phyloP scores from a whole-genome alignment of 2,329 filamentous ascomycete species.

The Phyllosticta citriasiana region DNA sequence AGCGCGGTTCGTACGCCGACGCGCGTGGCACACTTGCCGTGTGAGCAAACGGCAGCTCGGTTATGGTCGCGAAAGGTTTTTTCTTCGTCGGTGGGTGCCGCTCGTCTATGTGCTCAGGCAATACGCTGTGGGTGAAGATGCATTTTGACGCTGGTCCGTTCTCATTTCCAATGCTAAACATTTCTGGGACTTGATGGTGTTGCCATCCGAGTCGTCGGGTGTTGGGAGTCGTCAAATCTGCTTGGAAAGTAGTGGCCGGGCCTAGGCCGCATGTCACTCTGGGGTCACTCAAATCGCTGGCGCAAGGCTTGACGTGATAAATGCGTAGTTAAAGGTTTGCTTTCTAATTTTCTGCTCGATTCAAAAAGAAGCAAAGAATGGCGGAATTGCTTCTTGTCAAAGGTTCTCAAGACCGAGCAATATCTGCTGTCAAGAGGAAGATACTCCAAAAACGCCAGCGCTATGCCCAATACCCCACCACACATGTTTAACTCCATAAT shows the following conservation, averaged over 20 bases:
- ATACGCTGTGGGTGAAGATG: slow-evolving; percentile 58
- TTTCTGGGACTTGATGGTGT: slow-evolving; percentile 7
- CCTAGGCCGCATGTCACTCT: slow-evolving; percentile 1
- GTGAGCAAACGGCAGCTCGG: slow-evolving; percentile 57
- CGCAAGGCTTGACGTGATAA: not conserved
- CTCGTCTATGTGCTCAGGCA: slow-evolving; percentile 59
- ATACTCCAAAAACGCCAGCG: slow-evolving; percentile 2
- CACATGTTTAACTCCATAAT: slow-evolving; percentile 1
- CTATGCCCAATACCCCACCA: slow-evolving; percentile 1
- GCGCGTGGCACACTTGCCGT: slow-evolving; percentile 38
- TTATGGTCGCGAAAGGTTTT: slow-evolving; percentile 64
- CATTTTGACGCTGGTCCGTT: slow-evolving; percentile 49
- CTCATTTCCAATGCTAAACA: slow-evolving; percentile 27
- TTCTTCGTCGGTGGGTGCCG: slow-evolving; percentile 60
- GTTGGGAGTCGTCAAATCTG: not conserved
- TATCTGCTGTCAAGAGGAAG: not conserved
- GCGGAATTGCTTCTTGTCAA: not conserved
- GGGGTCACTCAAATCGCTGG: not conserved
- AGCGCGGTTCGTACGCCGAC: not conserved
- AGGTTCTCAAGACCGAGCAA: not conserved
- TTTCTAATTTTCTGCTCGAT: not conserved
- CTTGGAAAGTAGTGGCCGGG: not conserved
- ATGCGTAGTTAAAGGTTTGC: not conserved
- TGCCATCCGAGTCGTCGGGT: not conserved
- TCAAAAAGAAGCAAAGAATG: not conserved